Percentiles rank a stretch among this genome's conserved stretches.
Evolutionary conservation across 1,284 basidiomycete species (phyloP).

Genomic region (Athelia psychrophila): DNA sequence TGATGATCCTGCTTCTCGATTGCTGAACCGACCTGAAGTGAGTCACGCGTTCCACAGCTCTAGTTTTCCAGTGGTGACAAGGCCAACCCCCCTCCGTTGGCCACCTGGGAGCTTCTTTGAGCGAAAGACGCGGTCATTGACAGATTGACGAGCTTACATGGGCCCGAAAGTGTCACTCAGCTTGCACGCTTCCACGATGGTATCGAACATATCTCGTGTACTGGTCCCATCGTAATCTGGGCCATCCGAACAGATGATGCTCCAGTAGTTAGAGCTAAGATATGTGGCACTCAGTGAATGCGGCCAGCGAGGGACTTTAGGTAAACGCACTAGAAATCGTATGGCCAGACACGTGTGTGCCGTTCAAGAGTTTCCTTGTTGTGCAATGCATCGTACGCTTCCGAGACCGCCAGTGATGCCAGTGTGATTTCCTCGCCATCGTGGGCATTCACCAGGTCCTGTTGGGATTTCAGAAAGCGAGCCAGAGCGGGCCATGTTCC

Average conservation of each 20-base stretch:
- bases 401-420: background rate
- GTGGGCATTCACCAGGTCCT: background rate
- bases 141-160: background rate
- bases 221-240: background rate
- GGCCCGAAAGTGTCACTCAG: background rate
- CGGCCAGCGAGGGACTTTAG: background rate
- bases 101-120: background rate
- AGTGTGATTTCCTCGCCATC: too few species aligned
- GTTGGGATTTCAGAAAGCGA: background rate
- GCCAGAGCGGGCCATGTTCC: background rate
- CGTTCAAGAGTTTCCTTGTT: background rate
- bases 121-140: background rate
- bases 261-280: constrained; percentile 1
- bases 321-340: background rate
- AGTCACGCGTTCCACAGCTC: constrained; percentile 1
- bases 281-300: background rate
- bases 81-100: constrained; percentile 1
- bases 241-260: background rate
- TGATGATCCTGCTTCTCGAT: background rate
- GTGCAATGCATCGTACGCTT: background rate
- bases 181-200: background rate
- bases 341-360: background rate
- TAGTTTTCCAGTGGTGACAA: background rate
- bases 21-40: background rate
- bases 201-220: constrained; percentile 1